Evolutionary conservation across 768 basidiomycete genomes (phyloP).

Genomic region (Hemileccinum rubropunctum): DNA sequence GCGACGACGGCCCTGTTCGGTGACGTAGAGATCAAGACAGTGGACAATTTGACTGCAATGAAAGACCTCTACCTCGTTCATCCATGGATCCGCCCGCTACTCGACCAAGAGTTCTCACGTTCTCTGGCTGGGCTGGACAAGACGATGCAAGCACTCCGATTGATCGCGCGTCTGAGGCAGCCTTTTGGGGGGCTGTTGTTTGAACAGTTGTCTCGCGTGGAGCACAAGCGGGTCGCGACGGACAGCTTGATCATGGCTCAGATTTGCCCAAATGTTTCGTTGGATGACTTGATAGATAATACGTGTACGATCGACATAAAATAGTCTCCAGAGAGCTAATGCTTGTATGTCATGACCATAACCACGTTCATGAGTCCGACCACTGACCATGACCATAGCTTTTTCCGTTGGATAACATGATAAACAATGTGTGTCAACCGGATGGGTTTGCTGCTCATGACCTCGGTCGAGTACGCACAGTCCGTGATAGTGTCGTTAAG

Average conservation of each 20-base stretch:
- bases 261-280: not conserved
- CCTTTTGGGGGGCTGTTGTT: not conserved
- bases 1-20: not conserved
- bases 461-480: too few relatives aligned
- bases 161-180: conserved; percentile 1
- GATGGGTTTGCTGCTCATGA: too few relatives aligned
- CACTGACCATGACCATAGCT: too few relatives aligned
- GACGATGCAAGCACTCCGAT: not conserved
- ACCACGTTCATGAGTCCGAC: too few relatives aligned
- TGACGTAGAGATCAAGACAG: not conserved
- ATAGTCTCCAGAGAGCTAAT: too few relatives aligned
- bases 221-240: too few relatives aligned
- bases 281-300: not conserved
- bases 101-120: not conserved
- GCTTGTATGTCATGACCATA: too few relatives aligned
- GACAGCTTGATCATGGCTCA: too few relatives aligned
- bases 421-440: too few relatives aligned
- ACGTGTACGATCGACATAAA: not conserved
- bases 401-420: too few relatives aligned
- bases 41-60: not conserved
- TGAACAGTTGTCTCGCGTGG: too few relatives aligned
- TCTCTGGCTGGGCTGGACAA: not conserved
- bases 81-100: conserved; percentile 4
- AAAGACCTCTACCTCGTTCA: conserved; percentile 4
- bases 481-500: too few relatives aligned